Conservation (phyloP, 345 rosid species). For the Pugionium dolabratum region DNA sequence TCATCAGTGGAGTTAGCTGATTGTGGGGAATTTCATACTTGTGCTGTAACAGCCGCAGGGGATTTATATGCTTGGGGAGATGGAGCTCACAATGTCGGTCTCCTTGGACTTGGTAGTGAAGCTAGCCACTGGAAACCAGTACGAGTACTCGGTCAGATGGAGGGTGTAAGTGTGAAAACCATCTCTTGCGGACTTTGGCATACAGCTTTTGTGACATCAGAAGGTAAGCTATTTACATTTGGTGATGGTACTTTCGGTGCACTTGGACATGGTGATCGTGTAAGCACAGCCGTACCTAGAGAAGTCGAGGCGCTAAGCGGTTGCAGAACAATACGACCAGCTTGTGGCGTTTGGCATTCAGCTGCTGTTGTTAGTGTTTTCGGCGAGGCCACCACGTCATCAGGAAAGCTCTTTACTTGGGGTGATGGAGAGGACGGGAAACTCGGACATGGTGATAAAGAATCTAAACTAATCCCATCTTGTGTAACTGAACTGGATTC, state of each 20-base stretch:
- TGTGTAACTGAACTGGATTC: slow-evolving; percentile 49
- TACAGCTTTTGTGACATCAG: slow-evolving; percentile 55
- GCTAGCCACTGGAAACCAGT: slow-evolving; percentile 55
- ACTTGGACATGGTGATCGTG: slow-evolving; percentile 64
- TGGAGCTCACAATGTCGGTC: slow-evolving; percentile 49
- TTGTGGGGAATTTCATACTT: slow-evolving; percentile 65
- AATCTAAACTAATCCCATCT: slow-evolving; percentile 52
- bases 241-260: slow-evolving; percentile 73
- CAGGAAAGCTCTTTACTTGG: slow-evolving; percentile 67
- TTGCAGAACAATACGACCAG: slow-evolving; percentile 47
- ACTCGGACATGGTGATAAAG: slow-evolving; percentile 65
- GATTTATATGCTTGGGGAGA: slow-evolving; percentile 64
- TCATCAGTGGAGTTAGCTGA: slow-evolving; percentile 52
- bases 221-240: slow-evolving; percentile 60
- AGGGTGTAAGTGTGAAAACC: slow-evolving; percentile 50
- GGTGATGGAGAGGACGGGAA: slow-evolving; percentile 64
- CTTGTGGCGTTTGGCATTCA: slow-evolving; percentile 75
- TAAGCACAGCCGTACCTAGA: slow-evolving; percentile 50
- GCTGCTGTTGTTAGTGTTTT: slow-evolving; percentile 60
- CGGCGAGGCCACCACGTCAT: slow-evolving; percentile 36
- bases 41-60: slow-evolving; percentile 62
- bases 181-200: slow-evolving; percentile 77
- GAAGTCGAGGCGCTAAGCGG: slow-evolving; percentile 57
- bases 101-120: slow-evolving; percentile 52
- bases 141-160: slow-evolving; percentile 53